A percentile compares a stretch with the other conserved stretches of the same genome.
Evolutionary conservation across 1,284 basidiomycete species (phyloP).

Genomic region (Apiotrichum sp.): DNA sequence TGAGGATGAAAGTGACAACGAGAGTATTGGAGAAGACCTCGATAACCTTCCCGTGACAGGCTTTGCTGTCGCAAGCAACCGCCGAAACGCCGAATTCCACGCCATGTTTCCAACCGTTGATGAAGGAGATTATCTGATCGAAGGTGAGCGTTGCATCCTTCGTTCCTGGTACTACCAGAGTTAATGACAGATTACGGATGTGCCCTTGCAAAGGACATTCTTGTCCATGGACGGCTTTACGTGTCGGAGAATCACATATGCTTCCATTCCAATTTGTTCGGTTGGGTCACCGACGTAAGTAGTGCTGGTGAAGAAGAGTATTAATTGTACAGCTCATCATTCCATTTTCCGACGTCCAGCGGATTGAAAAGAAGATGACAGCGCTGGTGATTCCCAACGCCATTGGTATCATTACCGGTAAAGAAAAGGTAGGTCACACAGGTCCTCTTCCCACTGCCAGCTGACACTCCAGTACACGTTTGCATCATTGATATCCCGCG

Average conservation of each 20-base stretch:
- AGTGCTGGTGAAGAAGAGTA: neutral
- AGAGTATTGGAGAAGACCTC: slow-evolving; percentile 45
- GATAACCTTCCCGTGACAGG: slow-evolving; percentile 70
- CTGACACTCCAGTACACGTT: slow-evolving; percentile 67
- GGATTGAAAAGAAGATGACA: slow-evolving; percentile 96
- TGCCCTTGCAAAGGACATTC: slow-evolving; percentile 88
- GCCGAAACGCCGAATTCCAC: slow-evolving; percentile 93
- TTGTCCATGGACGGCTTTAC: slow-evolving; percentile 92
- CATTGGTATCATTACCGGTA: slow-evolving; percentile 79
- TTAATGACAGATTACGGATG: slow-evolving; percentile 79
- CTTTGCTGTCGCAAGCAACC: slow-evolving; percentile 93
- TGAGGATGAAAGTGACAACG: slow-evolving; percentile 54
- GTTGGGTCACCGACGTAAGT: slow-evolving; percentile 93
- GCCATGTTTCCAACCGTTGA: slow-evolving; percentile 81
- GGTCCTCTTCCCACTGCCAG: no score
- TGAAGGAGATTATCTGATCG: slow-evolving; percentile 96
- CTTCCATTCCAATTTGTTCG: slow-evolving; percentile 98
- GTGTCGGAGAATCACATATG: slow-evolving; percentile 97
- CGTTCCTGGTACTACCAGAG: no score
- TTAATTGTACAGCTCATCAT: slow-evolving; percentile 63
- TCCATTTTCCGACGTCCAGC: slow-evolving; percentile 82
- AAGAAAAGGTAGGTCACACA: slow-evolving; percentile 47
- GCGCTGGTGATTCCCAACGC: slow-evolving; percentile 98
- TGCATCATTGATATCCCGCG: slow-evolving; percentile 90
- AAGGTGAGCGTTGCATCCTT: slow-evolving; percentile 56